Conservation (phyloP, 371 early-diverging fungal genomes). For the Coemansia sp. region DNA sequence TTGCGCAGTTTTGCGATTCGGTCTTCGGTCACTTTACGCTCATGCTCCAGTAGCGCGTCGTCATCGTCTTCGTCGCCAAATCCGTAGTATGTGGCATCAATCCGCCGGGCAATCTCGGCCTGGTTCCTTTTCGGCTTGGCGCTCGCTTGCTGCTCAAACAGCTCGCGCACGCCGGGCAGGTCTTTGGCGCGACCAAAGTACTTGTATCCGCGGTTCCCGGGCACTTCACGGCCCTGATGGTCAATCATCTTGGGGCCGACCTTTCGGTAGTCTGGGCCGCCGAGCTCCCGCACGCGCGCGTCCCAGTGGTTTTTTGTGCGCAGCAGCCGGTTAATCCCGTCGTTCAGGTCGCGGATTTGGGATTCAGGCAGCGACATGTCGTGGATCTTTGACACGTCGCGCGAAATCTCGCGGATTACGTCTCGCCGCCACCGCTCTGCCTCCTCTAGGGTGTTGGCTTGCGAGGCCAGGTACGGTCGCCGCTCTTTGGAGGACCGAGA, state of each 20-base stretch:
- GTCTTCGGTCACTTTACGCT: slow-evolving; percentile 53
- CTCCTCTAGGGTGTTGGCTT: slow-evolving; percentile 67
- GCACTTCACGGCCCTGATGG: slow-evolving; percentile 85
- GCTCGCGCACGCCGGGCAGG: slow-evolving; percentile 91
- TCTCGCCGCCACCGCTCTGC: slow-evolving; percentile 91
- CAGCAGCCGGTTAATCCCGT: slow-evolving; percentile 91
- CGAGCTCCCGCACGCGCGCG: slow-evolving; percentile 82
- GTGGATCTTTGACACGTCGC: slow-evolving; percentile 87
- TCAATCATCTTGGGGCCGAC: slow-evolving; percentile 77
- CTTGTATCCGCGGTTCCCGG: slow-evolving; percentile 92
- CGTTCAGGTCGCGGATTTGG: slow-evolving; percentile 93
- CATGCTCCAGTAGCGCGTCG: slow-evolving; percentile 75
- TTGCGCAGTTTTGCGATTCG: slow-evolving; percentile 25
- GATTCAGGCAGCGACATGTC: slow-evolving; percentile 86
- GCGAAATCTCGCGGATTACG: slow-evolving; percentile 81
- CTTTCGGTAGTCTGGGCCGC: slow-evolving; percentile 93
- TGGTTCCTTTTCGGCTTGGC: slow-evolving; percentile 56
- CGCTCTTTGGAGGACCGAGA: slow-evolving; percentile 56
- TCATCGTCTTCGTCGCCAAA: slow-evolving; percentile 91
- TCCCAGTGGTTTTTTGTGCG: slow-evolving; percentile 95
- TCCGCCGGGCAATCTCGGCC: slow-evolving; percentile 72
- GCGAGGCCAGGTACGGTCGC: slow-evolving; percentile 75
- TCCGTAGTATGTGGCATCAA: slow-evolving; percentile 95
- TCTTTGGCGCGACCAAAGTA: slow-evolving; percentile 98
- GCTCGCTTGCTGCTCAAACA: slow-evolving; percentile 72